Base-by-base conservation (phyloP, 305 asterid genomes). In the Fraxinus latifolia region DNA sequence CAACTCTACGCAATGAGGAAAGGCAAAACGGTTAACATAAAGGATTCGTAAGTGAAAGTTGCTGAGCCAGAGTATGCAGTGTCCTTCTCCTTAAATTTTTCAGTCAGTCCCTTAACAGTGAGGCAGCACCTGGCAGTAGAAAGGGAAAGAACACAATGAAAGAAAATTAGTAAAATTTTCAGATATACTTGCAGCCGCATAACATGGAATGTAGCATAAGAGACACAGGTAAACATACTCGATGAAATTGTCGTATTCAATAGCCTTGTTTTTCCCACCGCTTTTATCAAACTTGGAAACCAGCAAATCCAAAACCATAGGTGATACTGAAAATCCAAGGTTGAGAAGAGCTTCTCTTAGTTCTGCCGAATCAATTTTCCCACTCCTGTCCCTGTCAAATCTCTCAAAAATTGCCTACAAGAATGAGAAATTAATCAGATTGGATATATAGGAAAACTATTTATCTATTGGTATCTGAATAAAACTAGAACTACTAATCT, bases 71-170 rank as follows among this genome's bases (percentile, higher is more conserved):
- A 44, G 82, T 89, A 90, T 31, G 90, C 58, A 25, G 89, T 85
- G 87, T 96, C 99, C 92, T 92, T 96, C 92, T 96, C 99, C 92
- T 96, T 96, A 90, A 96, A 96, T 82, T 96, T 96, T 81, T 96
- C 98, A 11, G 99, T 94, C 83, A 96, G 88, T 21, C 98, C 99
- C 99, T 94, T 94, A 5, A 95, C 99, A 60, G 97, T 95, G 88
- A 95, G 98, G 88, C 98, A 94, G 80, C 99, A 95, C 96, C 99
- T 94, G 89, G 32, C 3, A 27, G 70, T 78, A 82, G 50, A 42
- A 82, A 77, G 32, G 82, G 77, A 34, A 60, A 76, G 32, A 21
- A 74, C 2, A 11, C 78, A 15, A 12, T 0, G 15, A 17, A 5
- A 19, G 29, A 34, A n/a, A 31, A 62, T 83, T 79, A 87, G 78